Conservation (phyloP, 148 eudicot genomes). For the Silene latifolia region DNA sequence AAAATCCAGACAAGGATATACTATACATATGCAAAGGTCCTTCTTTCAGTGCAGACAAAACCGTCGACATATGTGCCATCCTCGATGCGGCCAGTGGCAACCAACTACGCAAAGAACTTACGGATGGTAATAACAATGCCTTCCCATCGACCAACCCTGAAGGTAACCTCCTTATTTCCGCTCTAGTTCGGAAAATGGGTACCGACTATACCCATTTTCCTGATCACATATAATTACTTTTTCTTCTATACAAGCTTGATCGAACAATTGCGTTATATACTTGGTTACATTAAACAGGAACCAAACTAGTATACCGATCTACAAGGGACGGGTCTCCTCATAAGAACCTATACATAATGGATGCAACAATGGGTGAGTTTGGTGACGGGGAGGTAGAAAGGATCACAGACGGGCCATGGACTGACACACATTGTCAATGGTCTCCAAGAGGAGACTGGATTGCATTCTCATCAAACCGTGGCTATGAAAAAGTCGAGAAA, state of each 20-base stretch:
- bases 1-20: slow-evolving; percentile 6
- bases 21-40: slow-evolving; percentile 11
- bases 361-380: neutral
- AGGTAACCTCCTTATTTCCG: neutral
- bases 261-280: neutral
- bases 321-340: slow-evolving; percentile 10
- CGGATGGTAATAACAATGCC: slow-evolving; percentile 3
- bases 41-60: neutral
- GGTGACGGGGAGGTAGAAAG: neutral
- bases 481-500: neutral
- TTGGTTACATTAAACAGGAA: neutral
- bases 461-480: slow-evolving; percentile 11
- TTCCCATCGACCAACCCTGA: slow-evolving; percentile 17
- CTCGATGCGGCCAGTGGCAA: neutral
- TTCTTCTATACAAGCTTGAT: too few species aligned
- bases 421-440: slow-evolving; percentile 21
- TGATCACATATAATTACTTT: too few species aligned
- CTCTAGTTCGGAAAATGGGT: too few species aligned
- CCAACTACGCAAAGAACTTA: neutral
- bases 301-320: slow-evolving; percentile 12
- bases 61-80: slow-evolving; percentile 2
- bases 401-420: slow-evolving; percentile 13
- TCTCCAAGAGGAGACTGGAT: too few species aligned
- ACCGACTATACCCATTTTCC: too few species aligned
- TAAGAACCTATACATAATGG: slow-evolving; percentile 22